A percentile compares a stretch with the other conserved stretches of the same genome.
Conservation (phyloP, 352 stramenopile genomes). For the Pythium rhizo-oryzae region DNA sequence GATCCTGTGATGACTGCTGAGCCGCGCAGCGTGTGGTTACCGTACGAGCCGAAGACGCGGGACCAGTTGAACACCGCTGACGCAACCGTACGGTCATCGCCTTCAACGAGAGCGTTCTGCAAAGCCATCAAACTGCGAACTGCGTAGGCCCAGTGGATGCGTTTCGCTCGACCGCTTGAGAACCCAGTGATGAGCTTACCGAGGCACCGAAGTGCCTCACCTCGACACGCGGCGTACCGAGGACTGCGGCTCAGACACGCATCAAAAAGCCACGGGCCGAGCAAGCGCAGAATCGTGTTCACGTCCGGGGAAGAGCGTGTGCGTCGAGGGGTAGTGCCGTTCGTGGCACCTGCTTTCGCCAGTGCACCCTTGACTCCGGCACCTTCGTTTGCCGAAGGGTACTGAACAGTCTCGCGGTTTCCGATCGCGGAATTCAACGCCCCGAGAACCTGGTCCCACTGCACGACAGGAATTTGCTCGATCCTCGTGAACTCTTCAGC, state of each 20-base stretch:
- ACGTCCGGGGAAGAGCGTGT: conserved; percentile 77
- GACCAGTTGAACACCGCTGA: conserved; percentile 88
- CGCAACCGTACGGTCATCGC: conserved; percentile 79
- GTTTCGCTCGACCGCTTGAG: conserved; percentile 71
- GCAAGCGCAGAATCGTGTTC: conserved; percentile 78
- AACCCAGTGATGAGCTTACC: conserved; percentile 76
- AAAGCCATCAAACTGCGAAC: conserved; percentile 84
- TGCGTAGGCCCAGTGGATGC: conserved; percentile 82
- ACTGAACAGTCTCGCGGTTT: conserved; percentile 24
- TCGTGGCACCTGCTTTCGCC: conserved; percentile 1
- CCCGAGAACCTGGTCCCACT: conserved; percentile 76
- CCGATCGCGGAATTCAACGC: conserved; percentile 52
- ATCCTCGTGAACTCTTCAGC: conserved; percentile 75
- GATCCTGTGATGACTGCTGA: conserved; percentile 72
- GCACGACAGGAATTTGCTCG: conserved; percentile 66
- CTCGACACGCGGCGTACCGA: conserved; percentile 70
- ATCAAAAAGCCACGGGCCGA: conserved; percentile 87
- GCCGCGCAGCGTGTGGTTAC: conserved; percentile 81
- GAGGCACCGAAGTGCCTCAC: conserved; percentile 76
- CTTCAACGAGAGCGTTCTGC: conserved; percentile 76
- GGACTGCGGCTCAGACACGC: conserved; percentile 73
- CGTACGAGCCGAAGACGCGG: conserved; percentile 78
- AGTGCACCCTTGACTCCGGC: conserved; percentile 13
- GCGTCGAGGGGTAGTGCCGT: conserved; percentile 31
- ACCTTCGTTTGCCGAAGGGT: conserved; percentile 42